Evolutionary conservation across 306 rosid species (phyloP).

Genomic region (cucumber (Cucumis sativus)): DNA sequence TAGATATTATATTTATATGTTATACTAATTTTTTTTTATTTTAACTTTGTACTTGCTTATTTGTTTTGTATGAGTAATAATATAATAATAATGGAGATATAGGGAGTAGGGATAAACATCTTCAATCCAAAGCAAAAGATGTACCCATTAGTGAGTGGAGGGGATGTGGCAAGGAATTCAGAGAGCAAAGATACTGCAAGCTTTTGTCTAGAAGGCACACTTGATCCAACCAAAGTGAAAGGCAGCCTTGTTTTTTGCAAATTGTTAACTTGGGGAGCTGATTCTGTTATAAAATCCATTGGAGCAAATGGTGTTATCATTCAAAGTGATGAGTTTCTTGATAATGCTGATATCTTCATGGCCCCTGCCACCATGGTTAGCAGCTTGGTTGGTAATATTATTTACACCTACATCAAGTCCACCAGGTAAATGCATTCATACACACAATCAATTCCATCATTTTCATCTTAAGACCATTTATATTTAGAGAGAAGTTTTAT

Average conservation of each 20-base stretch:
- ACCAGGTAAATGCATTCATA: constrained; percentile 27
- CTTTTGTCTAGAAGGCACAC: constrained; percentile 20
- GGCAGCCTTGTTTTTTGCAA: constrained; percentile 54
- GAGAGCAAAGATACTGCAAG: constrained; percentile 37
- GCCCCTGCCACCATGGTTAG: constrained; percentile 61
- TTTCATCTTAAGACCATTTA: too few species aligned
- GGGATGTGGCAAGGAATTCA: constrained; percentile 38
- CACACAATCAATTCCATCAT: too few species aligned
- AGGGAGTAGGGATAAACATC: constrained; percentile 47
- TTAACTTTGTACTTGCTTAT: too few species aligned
- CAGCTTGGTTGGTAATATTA: constrained; percentile 22
- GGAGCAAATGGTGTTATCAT: constrained; percentile 64
- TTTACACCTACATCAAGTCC: constrained; percentile 38
- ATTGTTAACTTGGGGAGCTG: constrained; percentile 33
- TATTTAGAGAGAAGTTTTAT: too few species aligned
- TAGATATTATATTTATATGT: too few species aligned
- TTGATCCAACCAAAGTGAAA: constrained; percentile 52
- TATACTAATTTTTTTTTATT: too few species aligned
- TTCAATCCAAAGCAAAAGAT: constrained; percentile 36
- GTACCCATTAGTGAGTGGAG: constrained; percentile 59
- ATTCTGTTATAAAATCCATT: constrained; percentile 43
- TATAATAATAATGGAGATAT: too few species aligned
- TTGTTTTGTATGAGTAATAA: too few species aligned
- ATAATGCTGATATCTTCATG: constrained; percentile 54
- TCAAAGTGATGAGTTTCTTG: constrained; percentile 33